phyloP scores from a whole-genome alignment of 2,329 filamentous ascomycete species.

The Paraphoma sp. region DNA sequence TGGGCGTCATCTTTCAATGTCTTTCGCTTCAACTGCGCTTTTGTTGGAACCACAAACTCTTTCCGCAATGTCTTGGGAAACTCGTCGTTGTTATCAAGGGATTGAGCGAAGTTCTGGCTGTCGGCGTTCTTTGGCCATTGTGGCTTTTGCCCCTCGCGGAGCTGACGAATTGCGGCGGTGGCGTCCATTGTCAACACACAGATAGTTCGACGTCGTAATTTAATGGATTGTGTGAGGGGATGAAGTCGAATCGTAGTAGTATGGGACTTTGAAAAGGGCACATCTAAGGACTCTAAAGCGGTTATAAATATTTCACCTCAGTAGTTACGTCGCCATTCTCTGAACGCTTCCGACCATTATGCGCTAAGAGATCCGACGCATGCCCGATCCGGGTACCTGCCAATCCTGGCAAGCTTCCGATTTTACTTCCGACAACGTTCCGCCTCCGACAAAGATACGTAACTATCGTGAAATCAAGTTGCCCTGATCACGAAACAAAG shows the following conservation, averaged over 20 bases:
- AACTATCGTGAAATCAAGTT: neutral
- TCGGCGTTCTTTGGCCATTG: conserved; percentile 31
- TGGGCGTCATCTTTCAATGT: conserved; percentile 49
- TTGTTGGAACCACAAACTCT: conserved; percentile 79
- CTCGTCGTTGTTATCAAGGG: conserved; percentile 38
- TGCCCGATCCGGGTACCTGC: neutral
- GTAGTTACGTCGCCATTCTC: neutral
- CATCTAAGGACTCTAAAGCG: neutral
- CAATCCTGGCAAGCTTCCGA: neutral
- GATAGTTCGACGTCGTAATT: conserved; percentile 1
- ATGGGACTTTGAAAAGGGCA: neutral
- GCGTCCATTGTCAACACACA: conserved; percentile 29
- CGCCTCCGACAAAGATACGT: neutral
- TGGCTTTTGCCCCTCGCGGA: conserved; percentile 39
- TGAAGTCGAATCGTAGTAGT: neutral
- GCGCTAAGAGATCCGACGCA: neutral
- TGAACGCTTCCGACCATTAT: neutral
- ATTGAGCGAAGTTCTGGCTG: conserved; percentile 32
- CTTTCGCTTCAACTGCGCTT: conserved; percentile 71
- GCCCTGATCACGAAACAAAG: neutral
- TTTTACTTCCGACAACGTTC: neutral
- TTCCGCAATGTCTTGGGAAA: conserved; percentile 57
- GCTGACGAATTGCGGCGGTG: conserved; percentile 27
- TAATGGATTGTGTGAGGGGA: neutral
- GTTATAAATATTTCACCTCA: neutral